Percentiles rank a stretch among this genome's conserved stretches.
Evolutionary conservation across 768 basidiomycete species (phyloP).

Genomic region (Suillus alpinus): DNA sequence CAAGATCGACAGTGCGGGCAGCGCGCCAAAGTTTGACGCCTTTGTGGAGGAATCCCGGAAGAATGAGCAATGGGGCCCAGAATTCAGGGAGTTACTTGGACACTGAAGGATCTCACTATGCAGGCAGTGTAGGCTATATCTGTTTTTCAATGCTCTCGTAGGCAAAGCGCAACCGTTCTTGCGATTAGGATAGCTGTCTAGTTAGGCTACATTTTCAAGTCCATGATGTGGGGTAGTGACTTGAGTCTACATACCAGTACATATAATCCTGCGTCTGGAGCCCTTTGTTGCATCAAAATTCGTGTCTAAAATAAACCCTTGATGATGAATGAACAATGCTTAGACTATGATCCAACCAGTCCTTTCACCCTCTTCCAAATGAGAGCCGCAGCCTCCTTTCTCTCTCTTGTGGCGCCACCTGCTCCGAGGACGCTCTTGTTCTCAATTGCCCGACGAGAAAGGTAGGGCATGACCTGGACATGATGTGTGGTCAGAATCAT

Average conservation of each 20-base stretch:
- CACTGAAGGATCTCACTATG: slow-evolving; percentile 14
- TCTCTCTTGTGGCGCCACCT: slow-evolving; percentile 52
- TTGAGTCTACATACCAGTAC: not conserved
- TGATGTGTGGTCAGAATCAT: slow-evolving; percentile 12
- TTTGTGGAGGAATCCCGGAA: slow-evolving; percentile 75
- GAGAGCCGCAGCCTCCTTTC: slow-evolving; percentile 23
- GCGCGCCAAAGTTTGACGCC: slow-evolving; percentile 70
- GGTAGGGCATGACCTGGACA: slow-evolving; percentile 81
- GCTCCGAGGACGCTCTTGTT: slow-evolving; percentile 85
- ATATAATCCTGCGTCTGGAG: not conserved
- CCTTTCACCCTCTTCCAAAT: slow-evolving; percentile 34
- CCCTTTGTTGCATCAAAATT: not conserved
- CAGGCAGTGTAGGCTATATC: not conserved
- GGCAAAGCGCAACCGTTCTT: not conserved
- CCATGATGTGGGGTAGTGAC: not conserved
- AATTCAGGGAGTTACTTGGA: slow-evolving; percentile 45
- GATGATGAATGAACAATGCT: not conserved
- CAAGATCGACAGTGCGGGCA: slow-evolving; percentile 60
- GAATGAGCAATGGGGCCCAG: slow-evolving; percentile 61
- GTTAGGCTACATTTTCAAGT: not conserved
- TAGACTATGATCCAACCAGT: not conserved
- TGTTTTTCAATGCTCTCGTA: not conserved
- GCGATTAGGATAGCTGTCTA: not conserved
- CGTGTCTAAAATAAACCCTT: not conserved
- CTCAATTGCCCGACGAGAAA: slow-evolving; percentile 85